Evolutionary conservation across 2,329 filamentous ascomycete genomes (phyloP), one percentile per base, ranked within the genome.

Genomic region (Pseudocercospora fijiensis): DNA sequence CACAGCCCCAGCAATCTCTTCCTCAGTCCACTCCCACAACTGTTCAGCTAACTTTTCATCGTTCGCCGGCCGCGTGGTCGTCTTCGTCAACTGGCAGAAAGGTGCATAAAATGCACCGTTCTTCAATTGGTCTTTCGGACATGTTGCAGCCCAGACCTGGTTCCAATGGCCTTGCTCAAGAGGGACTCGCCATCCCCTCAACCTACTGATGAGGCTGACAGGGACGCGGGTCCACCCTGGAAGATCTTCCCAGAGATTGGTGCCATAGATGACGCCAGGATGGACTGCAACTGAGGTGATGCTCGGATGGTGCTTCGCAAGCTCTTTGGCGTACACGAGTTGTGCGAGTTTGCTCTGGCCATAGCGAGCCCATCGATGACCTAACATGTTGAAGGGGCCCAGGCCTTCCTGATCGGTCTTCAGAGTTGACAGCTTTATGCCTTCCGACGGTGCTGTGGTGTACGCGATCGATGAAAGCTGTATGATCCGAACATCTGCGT

Each of bases 301-400:
- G 4, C 72, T 58, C 0, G 82, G 82, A 64, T 84, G 80, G 0
- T 76, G 73, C 16, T 71, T 64, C 0, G 80, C 78, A 0, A 83
- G 72, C 52, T 80, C 76, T 6, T 73, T 68, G 0, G 80, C 73
- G 67, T 78, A 83, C 0, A 84, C 76, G 24, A 84, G 73, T 51
- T 83, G 83, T 2, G 81, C 80, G 2, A 84, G 74, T 66, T 84
- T 84, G 33, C 77, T 78, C 27, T 80, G 76, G 4, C 80, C 81
- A 70, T 84, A 84, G 41, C 63, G 49, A 52, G 45, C 60, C 65
- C 55, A 57, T 63, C 65, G 18, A 30, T 57, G 28, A 26, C 43
- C 26, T 65, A 41, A 16, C 13, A 33, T 10, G 61, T 65, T 16
- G 57, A 70, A 33, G 16, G 60, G 18, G 27, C 63, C 55, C 27